Evolutionary conservation across 2,329 filamentous ascomycete genomes (phyloP), one percentile per base, ranked within the genome.

Genomic region (Whalleya microplaca): DNA sequence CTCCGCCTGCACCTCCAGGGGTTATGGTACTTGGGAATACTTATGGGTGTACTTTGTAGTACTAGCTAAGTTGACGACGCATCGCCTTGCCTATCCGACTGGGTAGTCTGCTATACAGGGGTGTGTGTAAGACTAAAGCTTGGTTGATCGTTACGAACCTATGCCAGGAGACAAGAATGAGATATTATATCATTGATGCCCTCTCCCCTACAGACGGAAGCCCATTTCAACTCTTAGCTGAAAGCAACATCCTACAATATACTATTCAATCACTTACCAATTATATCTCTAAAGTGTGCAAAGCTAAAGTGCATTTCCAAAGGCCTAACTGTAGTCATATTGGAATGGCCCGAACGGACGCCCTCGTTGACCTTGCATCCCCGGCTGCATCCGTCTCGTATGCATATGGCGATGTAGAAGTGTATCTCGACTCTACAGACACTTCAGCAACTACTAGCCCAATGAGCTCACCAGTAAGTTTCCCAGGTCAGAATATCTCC

Each of bases 401-500:
- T 50, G 60, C 71, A 41, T 76, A 73, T 57, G 68, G 65, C 10
- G 72, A 76, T 21, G 50, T 67, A n/a, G 74, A 76, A 20, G 65
- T 71, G 9, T 75, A 74, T 51, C 59, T 71, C 43, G 73, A 74
- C 55, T 64, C 66, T 8, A 46, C 69, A 16, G 66, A 66, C 55
- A 66, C 67, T 14, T 75, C 75, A 3, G 70, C 71, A 43, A 71
- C 72, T 2, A 72, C 75, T 45, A 75, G 74, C 62, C 72, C 74
- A 12, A 71, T 69, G 56, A 70, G 71, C 45, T 75, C 73, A 50
- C 66, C 69, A 29, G 74, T 77, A 67, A 57, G 72, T 61, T 45
- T n/a, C 49, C 53, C 20, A 45, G 21, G 18, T 21, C 1, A 8
- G 16, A 42, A 10, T n/a, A 40, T 21, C 19, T 41, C 20, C 21